Conservation (phyloP, 495 filamentous ascomycete species). For the Aspergillus taichungensis region DNA sequence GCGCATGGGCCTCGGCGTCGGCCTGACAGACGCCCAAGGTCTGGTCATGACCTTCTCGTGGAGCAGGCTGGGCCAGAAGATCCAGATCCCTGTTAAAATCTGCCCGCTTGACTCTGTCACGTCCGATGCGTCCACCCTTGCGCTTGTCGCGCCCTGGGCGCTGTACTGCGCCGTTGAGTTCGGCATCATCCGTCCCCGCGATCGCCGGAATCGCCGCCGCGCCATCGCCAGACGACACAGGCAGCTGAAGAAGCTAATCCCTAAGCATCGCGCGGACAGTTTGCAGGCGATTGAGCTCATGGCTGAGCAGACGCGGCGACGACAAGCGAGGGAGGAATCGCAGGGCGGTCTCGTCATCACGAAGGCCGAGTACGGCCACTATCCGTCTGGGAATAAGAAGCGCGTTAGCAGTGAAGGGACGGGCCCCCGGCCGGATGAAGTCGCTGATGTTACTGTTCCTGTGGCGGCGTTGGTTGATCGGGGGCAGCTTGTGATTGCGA, state of each 20-base stretch:
- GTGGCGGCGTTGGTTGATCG: slow-evolving; percentile 39
- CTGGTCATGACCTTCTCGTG: slow-evolving; percentile 33
- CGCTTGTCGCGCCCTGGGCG: slow-evolving; percentile 38
- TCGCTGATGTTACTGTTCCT: slow-evolving; percentile 40
- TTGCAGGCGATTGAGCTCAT: slow-evolving; percentile 45
- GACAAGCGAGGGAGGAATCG: slow-evolving; percentile 32
- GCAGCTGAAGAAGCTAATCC: slow-evolving; percentile 32
- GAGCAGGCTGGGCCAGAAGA: slow-evolving; percentile 33
- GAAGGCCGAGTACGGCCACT: slow-evolving; percentile 37
- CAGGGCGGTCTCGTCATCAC: slow-evolving; percentile 31
- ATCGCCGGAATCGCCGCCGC: slow-evolving; percentile 27
- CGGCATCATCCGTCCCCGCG: slow-evolving; percentile 33
- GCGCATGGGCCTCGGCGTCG: slow-evolving; percentile 32
- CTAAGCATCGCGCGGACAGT: slow-evolving; percentile 38
- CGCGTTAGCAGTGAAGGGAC: slow-evolving; percentile 9
- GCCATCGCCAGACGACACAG: slow-evolving; percentile 29
- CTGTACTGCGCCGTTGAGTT: slow-evolving; percentile 44
- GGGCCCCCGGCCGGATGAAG: slow-evolving; percentile 13
- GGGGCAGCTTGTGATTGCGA: slow-evolving; percentile 37
- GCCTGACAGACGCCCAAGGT: slow-evolving; percentile 22
- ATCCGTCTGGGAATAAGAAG: slow-evolving; percentile 21
- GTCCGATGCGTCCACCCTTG: slow-evolving; percentile 27
- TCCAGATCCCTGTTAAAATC: slow-evolving; percentile 32
- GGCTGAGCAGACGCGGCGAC: slow-evolving; percentile 37
- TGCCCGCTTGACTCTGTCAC: slow-evolving; percentile 30